phyloP scores from a whole-genome alignment of 495 filamentous ascomycete genomes.

The Tuber melanosporum region DNA sequence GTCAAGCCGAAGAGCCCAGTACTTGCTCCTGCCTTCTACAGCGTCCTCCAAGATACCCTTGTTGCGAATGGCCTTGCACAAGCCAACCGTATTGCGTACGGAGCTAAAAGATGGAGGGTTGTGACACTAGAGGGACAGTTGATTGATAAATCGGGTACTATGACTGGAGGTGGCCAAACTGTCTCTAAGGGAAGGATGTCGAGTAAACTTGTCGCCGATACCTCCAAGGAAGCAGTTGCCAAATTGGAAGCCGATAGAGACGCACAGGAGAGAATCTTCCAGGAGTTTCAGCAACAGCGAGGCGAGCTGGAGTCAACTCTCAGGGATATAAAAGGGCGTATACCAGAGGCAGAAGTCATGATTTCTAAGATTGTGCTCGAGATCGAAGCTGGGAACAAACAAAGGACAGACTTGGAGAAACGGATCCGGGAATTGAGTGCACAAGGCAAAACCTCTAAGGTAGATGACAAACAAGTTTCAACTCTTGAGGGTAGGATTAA shows the following conservation, averaged over 20 bases:
- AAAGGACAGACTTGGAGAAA: slow-evolving; percentile 74
- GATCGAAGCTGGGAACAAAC: slow-evolving; percentile 75
- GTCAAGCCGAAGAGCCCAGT: slow-evolving; percentile 80
- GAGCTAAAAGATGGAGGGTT: slow-evolving; percentile 84
- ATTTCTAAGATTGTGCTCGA: slow-evolving; percentile 90
- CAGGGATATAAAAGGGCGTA: slow-evolving; percentile 66
- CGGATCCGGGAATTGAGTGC: slow-evolving; percentile 69
- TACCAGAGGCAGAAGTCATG: slow-evolving; percentile 77
- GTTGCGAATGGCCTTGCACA: slow-evolving; percentile 89
- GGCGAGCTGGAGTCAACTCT: slow-evolving; percentile 66
- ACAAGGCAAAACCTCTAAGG: slow-evolving; percentile 57
- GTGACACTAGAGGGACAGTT: slow-evolving; percentile 92
- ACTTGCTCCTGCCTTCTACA: slow-evolving; percentile 90
- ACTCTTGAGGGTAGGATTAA: slow-evolving; percentile 69
- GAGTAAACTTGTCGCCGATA: slow-evolving; percentile 79
- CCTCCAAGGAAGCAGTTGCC: slow-evolving; percentile 74
- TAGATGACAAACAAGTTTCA: slow-evolving; percentile 63
- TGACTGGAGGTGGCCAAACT: slow-evolving; percentile 90
- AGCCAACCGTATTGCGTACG: slow-evolving; percentile 93
- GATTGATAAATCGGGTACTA: slow-evolving; percentile 94
- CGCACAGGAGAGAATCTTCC: slow-evolving; percentile 68
- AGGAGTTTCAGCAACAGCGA: slow-evolving; percentile 71
- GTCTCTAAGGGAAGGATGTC: slow-evolving; percentile 91
- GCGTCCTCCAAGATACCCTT: slow-evolving; percentile 83
- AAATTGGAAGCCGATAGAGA: slow-evolving; percentile 85